A percentile compares a stretch with the other conserved stretches of the same genome.
Conservation (phyloP, 1,139 yeast species). For the Yamadazyma siamensis region DNA sequence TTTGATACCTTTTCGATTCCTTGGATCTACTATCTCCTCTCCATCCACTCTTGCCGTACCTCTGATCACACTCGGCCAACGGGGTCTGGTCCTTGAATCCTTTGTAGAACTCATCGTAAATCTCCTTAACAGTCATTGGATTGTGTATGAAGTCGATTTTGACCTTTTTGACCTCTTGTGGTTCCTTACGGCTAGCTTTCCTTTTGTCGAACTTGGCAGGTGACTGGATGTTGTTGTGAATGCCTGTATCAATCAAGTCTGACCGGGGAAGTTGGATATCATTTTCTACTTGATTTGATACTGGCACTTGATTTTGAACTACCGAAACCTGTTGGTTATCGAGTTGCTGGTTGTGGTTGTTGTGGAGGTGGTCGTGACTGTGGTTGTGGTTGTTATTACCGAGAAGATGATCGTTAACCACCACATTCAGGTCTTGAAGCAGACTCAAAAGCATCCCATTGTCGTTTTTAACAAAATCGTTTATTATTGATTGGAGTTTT, state of each 20-base stretch:
- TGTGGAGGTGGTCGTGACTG: too few relatives aligned
- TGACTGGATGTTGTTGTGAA: slow-evolving; percentile 1
- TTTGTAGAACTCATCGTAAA: slow-evolving; percentile 45
- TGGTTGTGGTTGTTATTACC: too few relatives aligned
- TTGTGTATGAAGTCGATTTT: slow-evolving; percentile 41
- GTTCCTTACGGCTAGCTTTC: background rate
- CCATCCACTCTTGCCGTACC: slow-evolving; percentile 47
- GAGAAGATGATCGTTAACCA: background rate
- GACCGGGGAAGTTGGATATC: background rate
- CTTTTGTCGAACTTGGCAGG: slow-evolving; percentile 7
- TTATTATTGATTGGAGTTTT: slow-evolving; percentile 31
- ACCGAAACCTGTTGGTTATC: too few relatives aligned
- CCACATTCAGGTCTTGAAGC: slow-evolving; percentile 19
- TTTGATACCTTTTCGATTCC: slow-evolving; percentile 43
- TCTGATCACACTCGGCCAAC: slow-evolving; percentile 40
- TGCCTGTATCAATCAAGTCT: background rate
- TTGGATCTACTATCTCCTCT: slow-evolving; percentile 48
- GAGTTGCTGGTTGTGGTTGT: too few relatives aligned
- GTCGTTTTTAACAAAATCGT: slow-evolving; percentile 33
- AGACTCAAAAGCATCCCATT: slow-evolving; percentile 18
- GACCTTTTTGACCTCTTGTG: slow-evolving; percentile 23
- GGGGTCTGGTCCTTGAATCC: slow-evolving; percentile 49
- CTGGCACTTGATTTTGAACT: too few relatives aligned
- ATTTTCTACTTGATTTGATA: too few relatives aligned
- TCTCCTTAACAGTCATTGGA: slow-evolving; percentile 45